Base-by-base conservation (phyloP, 768 basidiomycete genomes). In the Collybiopsis luxurians region DNA sequence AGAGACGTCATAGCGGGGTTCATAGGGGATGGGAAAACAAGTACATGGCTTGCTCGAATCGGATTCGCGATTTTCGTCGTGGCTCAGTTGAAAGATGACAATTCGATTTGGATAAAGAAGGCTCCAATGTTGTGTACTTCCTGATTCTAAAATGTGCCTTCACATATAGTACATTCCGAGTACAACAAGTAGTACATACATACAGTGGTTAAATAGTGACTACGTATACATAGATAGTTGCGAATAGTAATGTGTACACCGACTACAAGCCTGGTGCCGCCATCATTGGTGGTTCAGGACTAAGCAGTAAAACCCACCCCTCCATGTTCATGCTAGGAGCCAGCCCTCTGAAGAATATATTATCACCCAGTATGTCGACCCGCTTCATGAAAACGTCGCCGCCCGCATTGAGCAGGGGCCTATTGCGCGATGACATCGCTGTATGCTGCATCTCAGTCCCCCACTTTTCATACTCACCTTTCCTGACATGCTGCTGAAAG, bases 61-160 rank as follows among this genome's bases (percentile, higher is more conserved):
- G 87, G 79, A 0, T 88, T 84, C 58, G 87, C 84, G 4, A 69
- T 73, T 1, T 90, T 89, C 61, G 76, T 82, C 4, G 50, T 87
- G 36, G 71, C 76, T 19, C 86, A 90, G 64, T 69, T 90, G 28
- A 73, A 77, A 9, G 45, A 46, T 17, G n/a, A 30, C 61, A 76
- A 71, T 56, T 77, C 75, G 21, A 75, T 83, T 58, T 92, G 89
- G 89, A 69, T 85, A 3, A 73, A 77, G 64, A 79, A 76, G 61
- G 72, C 77, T 2, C 81, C 79, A 11, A 65, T 80, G 57, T 66
- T 78, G n/a, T 74, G 53, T 45, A 46, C 40, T 28, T 30, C 45
- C 4, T 55, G 36, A 55, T 44, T 44, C 7, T 13, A 6, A 5
- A 13, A 34, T 34, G 31, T 6, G 13, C 31, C 5, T 34, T 6